Evolutionary conservation across 2,329 filamentous ascomycete genomes (phyloP).

Genomic region (Xylariales sp.): DNA sequence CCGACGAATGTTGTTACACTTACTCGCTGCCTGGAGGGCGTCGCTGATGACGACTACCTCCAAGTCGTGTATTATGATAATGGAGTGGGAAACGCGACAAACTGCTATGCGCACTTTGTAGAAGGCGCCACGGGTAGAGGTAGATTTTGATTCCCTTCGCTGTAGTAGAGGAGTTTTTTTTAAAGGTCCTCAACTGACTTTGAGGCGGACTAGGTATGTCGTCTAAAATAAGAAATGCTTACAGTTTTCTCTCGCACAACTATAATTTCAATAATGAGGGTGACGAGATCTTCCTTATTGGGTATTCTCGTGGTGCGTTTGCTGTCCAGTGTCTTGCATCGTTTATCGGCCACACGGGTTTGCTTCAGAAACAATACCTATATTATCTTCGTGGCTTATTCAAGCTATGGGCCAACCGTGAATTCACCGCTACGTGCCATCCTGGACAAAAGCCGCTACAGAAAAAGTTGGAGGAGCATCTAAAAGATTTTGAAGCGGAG

Average conservation of each 20-base stretch:
- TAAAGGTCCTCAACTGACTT: not conserved
- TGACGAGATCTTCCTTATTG: constrained; percentile 2
- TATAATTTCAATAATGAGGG: not conserved
- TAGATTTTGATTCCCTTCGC: not conserved
- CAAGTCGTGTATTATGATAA: constrained; percentile 9
- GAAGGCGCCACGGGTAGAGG: constrained; percentile 6
- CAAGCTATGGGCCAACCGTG: not conserved
- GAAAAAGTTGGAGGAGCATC: not conserved
- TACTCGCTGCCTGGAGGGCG: not conserved
- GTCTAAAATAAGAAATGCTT: constrained; percentile 42
- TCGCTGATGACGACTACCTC: constrained; percentile 7
- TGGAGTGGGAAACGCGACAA: constrained; percentile 2
- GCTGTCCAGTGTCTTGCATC: constrained; percentile 5
- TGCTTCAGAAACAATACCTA: not conserved
- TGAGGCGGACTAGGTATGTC: not conserved
- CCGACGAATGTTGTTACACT: constrained; percentile 2
- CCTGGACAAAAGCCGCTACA: not conserved
- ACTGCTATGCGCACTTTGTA: not conserved
- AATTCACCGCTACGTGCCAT: not conserved
- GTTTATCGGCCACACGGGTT: constrained; percentile 3
- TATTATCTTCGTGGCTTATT: constrained; percentile 5
- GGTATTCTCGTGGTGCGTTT: constrained; percentile 7
- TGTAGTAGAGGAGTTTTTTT: not conserved
- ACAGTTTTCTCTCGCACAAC: constrained; percentile 7
- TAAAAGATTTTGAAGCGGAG: not conserved